Percentiles rank a stretch among this genome's conserved stretches.
Conservation (phyloP, 2,329 filamentous ascomycete genomes). For the Neonectria neomacrospora region DNA sequence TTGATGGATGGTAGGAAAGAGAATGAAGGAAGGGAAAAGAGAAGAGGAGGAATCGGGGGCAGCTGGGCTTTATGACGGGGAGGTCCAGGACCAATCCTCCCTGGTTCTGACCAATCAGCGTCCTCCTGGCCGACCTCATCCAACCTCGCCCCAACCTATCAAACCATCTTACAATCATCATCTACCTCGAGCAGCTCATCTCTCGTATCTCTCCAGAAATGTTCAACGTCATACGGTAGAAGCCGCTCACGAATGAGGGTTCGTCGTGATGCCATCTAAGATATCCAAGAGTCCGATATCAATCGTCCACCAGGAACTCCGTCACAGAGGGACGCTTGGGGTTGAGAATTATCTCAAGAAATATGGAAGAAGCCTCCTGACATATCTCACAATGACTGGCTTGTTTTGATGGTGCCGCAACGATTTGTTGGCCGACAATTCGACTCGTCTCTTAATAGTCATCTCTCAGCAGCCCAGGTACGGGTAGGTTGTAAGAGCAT, state of each 20-base stretch:
- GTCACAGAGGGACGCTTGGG: not conserved
- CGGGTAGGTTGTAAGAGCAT: not conserved
- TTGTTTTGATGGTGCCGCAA: not conserved
- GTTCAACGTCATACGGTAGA: not conserved
- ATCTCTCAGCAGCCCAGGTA: not conserved
- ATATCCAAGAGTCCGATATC: not conserved
- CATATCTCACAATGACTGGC: no score
- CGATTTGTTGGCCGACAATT: not conserved
- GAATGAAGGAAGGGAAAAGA: constrained; percentile 33
- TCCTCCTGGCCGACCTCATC: constrained; percentile 32
- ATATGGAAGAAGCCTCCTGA: not conserved
- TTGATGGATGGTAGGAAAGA: constrained; percentile 31
- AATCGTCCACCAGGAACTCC: not conserved
- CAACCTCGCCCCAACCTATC: constrained; percentile 37
- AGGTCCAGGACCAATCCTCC: constrained; percentile 21
- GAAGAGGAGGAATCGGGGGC: constrained; percentile 33
- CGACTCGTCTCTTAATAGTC: not conserved
- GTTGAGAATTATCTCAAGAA: no score
- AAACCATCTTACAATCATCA: constrained; percentile 14
- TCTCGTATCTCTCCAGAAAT: not conserved
- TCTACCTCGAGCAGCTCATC: not conserved
- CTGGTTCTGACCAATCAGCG: constrained; percentile 37
- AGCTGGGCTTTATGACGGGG: constrained; percentile 37
- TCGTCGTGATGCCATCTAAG: not conserved
- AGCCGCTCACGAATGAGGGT: not conserved